These are phyloP conservation scores for Boletus semigastroideus DNA, from an alignment of 1,284 basidiomycete genomes.

Conservation along the genomic window DNA sequence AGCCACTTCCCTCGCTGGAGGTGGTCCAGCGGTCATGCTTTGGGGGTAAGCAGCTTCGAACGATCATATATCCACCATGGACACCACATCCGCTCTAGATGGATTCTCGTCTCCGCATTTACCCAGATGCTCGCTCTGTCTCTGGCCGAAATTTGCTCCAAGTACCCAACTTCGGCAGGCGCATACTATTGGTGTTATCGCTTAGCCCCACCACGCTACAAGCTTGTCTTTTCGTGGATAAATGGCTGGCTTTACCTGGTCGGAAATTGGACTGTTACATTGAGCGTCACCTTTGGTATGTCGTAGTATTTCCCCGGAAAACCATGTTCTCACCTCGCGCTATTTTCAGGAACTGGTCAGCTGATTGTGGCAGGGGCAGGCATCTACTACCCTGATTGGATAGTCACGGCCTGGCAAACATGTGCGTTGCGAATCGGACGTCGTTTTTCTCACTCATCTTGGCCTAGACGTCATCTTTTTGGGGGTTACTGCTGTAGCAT, in stretches of 20 bases:
- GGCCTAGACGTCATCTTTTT: slow-evolving; percentile 50
- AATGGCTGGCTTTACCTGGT: slow-evolving; percentile 58
- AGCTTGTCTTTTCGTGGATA: slow-evolving; percentile 52
- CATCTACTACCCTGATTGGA: slow-evolving; percentile 52
- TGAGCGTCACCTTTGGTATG: slow-evolving; percentile 53
- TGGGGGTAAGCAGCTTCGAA: slow-evolving; percentile 43
- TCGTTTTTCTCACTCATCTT: slow-evolving; percentile 1
- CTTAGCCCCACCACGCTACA: slow-evolving; percentile 42
- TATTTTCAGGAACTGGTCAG: slow-evolving; percentile 46
- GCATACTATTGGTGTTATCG: slow-evolving; percentile 60
- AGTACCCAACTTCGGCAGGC: slow-evolving; percentile 57
- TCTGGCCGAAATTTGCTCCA: slow-evolving; percentile 54
- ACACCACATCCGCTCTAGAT: slow-evolving; percentile 35
- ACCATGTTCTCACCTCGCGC: slow-evolving; percentile 1
- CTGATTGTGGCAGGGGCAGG: slow-evolving; percentile 48
- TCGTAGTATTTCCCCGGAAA: not conserved
- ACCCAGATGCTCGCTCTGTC: slow-evolving; percentile 49
- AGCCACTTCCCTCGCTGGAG: slow-evolving; percentile 50
- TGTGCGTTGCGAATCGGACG: slow-evolving; percentile 34
- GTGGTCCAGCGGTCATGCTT: slow-evolving; percentile 52
- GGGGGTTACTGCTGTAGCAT: slow-evolving; percentile 43
- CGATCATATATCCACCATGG: not conserved
- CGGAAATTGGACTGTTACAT: slow-evolving; percentile 53
- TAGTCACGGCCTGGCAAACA: slow-evolving; percentile 49
- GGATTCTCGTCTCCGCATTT: slow-evolving; percentile 47